phyloP scores from a whole-genome alignment of 305 asterid species.

The Rubia occidens region DNA sequence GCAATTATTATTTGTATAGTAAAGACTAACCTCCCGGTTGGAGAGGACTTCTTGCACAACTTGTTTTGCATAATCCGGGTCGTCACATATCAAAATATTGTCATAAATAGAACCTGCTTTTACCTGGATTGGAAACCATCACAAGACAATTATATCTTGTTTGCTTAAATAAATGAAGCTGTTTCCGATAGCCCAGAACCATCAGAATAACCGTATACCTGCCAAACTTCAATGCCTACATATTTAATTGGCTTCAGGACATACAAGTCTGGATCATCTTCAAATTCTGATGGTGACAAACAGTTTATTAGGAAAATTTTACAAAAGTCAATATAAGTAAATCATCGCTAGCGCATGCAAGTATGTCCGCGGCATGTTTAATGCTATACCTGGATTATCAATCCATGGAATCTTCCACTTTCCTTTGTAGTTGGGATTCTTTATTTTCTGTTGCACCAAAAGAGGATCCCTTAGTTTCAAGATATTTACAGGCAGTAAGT shows the following conservation, averaged over 20 bases:
- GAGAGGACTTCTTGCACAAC: slow-evolving; percentile 71
- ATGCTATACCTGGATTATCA: slow-evolving; percentile 79
- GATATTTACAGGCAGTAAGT: slow-evolving; percentile 7
- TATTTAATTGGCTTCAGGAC: slow-evolving; percentile 83
- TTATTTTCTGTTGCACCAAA: slow-evolving; percentile 47
- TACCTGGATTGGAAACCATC: slow-evolving; percentile 41
- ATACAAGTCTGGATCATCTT: slow-evolving; percentile 95
- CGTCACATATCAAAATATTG: slow-evolving; percentile 78
- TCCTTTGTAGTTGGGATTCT: slow-evolving; percentile 91
- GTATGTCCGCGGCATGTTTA: neutral
- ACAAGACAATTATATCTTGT: neutral
- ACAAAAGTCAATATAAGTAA: neutral
- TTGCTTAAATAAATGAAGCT: neutral
- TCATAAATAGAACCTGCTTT: slow-evolving; percentile 91
- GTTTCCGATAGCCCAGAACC: neutral
- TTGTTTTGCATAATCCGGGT: slow-evolving; percentile 70
- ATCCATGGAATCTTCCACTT: slow-evolving; percentile 96
- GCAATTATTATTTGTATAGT: slow-evolving; percentile 9
- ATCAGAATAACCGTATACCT: slow-evolving; percentile 31
- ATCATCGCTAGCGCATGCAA: slow-evolving; percentile 6
- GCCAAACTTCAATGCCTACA: slow-evolving; percentile 95
- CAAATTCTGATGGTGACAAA: slow-evolving; percentile 52
- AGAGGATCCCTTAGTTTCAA: slow-evolving; percentile 8
- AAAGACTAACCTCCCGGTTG: slow-evolving; percentile 59
- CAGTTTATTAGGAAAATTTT: slow-evolving; percentile 3